Base-by-base conservation (phyloP, 1,284 basidiomycete genomes). In the Leucoagaricus sp. region DNA sequence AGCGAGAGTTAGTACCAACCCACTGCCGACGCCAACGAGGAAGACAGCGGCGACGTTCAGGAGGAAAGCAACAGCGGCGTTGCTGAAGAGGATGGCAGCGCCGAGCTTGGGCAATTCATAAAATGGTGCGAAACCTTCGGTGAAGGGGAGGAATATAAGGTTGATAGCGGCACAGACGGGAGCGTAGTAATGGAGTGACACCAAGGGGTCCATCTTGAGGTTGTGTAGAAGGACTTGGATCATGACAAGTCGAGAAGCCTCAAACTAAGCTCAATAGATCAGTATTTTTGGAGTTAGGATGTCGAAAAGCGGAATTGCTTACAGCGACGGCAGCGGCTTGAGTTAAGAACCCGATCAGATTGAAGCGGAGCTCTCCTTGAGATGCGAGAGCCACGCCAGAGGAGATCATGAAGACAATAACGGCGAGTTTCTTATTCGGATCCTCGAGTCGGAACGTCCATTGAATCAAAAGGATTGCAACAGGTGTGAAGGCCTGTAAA, bases 101-200 rank as follows among this genome's bases (percentile, higher is more conserved):
- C 94, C 93, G 49, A 97, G 72, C 45, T 82, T 78, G 63, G 79
- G 68, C 41, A 94, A 75, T 58, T 86, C 84, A 67, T 86, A 87
- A 78, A 98, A 94, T 0, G 96, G 96, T 55, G 82, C 89, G 21
- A 96, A 75, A 7, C 96, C 95, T 74, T 98, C 95, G 1, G 90
- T 91, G 75, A 97, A 91, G 25, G 94, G 92, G 26, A 98, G 73
- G 57, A 96, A 78, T 55, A 82, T 68, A 34, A 93, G 81, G 75
- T 98, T 98, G 78, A 98, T 90, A 59, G 81, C 72, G 1, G 96
- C 95, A 71, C 96, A 98, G 55, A 98, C 92, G n/a, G 93, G 93
- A 8, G 93, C 93, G 71, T 94, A 96, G 80, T 97, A 98, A 78
- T 98, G 93, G 55, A 98, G 78, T 31, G 94, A 97, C 25, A 96